These are phyloP conservation scores for Blakeslea trispora DNA, from an alignment of 371 early-diverging fungal genomes.

Conservation along the genomic window DNA sequence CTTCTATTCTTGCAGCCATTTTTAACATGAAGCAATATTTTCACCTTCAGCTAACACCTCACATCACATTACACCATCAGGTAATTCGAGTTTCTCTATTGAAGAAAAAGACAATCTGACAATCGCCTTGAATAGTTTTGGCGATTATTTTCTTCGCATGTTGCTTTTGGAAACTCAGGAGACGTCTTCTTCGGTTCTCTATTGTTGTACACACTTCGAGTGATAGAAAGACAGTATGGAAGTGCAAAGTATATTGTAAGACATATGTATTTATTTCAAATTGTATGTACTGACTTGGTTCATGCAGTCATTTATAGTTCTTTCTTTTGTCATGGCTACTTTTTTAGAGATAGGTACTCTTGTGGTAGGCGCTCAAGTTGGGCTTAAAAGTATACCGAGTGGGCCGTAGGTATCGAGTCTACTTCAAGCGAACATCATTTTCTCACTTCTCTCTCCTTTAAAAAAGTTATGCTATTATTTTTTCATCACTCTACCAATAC, in stretches of 20 bases:
- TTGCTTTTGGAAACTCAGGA: conserved; percentile 63
- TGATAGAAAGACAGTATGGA: conserved; percentile 76
- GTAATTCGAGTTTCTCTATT: conserved; percentile 33
- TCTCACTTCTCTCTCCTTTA: neutral
- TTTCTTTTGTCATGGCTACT: conserved; percentile 57
- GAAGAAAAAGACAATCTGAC: neutral
- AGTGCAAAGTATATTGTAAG: conserved; percentile 67
- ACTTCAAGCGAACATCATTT: too few relatives aligned
- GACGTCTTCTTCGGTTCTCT: conserved; percentile 71
- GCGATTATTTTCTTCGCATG: conserved; percentile 61
- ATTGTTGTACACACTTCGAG: conserved; percentile 66
- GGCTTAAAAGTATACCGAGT: conserved; percentile 56
- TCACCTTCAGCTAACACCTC: conserved; percentile 67
- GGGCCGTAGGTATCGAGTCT: conserved; percentile 63
- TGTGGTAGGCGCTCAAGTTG: conserved; percentile 48
- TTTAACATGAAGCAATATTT: conserved; percentile 57
- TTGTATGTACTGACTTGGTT: neutral
- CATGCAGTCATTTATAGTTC: conserved; percentile 59
- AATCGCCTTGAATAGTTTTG: conserved; percentile 49
- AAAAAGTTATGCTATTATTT: conserved; percentile 58
- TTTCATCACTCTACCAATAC: conserved; percentile 66
- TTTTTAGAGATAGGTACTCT: conserved; percentile 55
- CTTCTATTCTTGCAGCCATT: conserved; percentile 60
- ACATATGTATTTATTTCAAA: neutral
- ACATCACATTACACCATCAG: conserved; percentile 67